These are phyloP conservation scores for Tuber microsphaerosporum DNA, from an alignment of 495 filamentous ascomycete species.

Conservation along the genomic window DNA sequence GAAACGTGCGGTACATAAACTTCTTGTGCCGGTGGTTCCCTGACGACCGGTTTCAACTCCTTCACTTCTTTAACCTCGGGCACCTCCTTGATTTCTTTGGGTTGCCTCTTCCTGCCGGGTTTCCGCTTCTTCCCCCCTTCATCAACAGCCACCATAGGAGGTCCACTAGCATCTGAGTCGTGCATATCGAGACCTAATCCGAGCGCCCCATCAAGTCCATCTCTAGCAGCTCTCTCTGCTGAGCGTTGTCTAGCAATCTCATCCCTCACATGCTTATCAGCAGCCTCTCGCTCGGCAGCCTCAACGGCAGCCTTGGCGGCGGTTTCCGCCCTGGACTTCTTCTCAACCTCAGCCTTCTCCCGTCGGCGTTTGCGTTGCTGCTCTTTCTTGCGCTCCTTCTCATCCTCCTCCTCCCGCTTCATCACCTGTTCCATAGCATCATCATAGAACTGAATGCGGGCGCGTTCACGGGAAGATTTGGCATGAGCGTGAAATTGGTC, in stretches of 20 bases:
- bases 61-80: conserved; percentile 54
- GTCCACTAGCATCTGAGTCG: conserved; percentile 73
- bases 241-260: conserved; percentile 61
- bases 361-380: conserved; percentile 97
- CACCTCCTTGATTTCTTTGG: conserved; percentile 44
- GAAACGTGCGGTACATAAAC: conserved; percentile 61
- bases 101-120: conserved; percentile 43
- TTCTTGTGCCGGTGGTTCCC: conserved; percentile 45
- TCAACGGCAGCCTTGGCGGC: conserved; percentile 68
- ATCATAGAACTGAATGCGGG: conserved; percentile 53
- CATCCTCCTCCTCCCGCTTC: conserved; percentile 78
- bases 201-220: conserved; percentile 64
- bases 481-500: conserved; percentile 53
- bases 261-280: conserved; percentile 76
- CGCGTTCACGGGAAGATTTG: conserved; percentile 50
- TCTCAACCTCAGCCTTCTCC: conserved; percentile 87
- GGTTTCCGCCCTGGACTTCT: conserved; percentile 71
- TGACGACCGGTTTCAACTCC: conserved; percentile 53
- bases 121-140: conserved; percentile 59
- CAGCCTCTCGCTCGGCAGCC: conserved; percentile 74
- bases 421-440: conserved; percentile 78
- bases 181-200: conserved; percentile 52
- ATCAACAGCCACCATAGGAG: conserved; percentile 73
- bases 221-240: conserved; percentile 57
- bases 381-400: conserved; percentile 99